Percentiles rank a stretch among this genome's conserved stretches.
Evolutionary conservation across 2,329 filamentous ascomycete species (phyloP).

Genomic region (Fusarium siculi): DNA sequence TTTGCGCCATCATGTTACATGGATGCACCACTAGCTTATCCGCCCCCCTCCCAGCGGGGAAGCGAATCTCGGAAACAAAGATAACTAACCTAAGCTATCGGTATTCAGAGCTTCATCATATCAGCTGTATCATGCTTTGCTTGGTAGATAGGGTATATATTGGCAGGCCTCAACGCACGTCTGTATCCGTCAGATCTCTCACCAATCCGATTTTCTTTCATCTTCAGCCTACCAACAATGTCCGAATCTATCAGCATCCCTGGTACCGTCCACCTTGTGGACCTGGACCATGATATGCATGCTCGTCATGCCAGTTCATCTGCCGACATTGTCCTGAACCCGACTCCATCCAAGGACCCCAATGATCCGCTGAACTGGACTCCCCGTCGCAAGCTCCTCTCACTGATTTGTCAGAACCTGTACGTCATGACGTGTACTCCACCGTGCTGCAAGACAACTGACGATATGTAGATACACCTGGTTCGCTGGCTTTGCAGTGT

Average conservation of each 20-base stretch:
- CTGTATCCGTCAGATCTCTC: neutral
- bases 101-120: neutral
- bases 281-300: conserved; percentile 48
- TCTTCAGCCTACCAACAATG: neutral
- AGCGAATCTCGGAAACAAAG: neutral
- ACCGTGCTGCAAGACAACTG: accelerated
- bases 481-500: conserved; percentile 53
- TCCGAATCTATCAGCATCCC: conserved; percentile 39
- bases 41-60: neutral
- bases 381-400: conserved; percentile 40
- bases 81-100: neutral
- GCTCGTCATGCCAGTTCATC: conserved; percentile 46
- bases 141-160: neutral
- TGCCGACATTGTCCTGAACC: conserved; percentile 60
- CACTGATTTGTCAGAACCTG: conserved; percentile 45
- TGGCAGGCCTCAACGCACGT: neutral
- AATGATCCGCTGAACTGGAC: conserved; percentile 65
- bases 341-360: conserved; percentile 59
- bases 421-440: conserved; percentile 14
- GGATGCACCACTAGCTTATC: neutral
- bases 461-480: conserved; percentile 46
- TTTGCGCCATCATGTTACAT: neutral
- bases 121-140: neutral
- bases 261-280: conserved; percentile 55
- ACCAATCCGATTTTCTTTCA: neutral